phyloP scores from a whole-genome alignment of 2,329 filamentous ascomycete species.

The Alternaria alternata region DNA sequence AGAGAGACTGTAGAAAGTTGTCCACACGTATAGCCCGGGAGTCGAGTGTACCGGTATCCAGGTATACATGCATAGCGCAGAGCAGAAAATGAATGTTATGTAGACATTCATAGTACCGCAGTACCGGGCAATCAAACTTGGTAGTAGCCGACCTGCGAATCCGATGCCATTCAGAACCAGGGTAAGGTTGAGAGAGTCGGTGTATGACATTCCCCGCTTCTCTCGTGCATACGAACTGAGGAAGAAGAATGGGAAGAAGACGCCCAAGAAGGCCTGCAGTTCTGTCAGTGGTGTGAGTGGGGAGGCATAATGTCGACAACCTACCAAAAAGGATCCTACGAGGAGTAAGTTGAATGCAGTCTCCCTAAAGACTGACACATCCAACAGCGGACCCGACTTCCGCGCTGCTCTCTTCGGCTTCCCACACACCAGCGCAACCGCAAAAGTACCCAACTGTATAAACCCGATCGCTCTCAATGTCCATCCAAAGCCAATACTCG shows the following conservation, averaged over 20 bases:
- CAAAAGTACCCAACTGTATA: neutral
- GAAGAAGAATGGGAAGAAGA: neutral
- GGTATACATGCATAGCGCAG: neutral
- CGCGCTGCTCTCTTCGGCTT: no score
- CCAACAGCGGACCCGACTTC: neutral
- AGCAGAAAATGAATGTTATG: conserved; percentile 1
- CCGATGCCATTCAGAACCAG: neutral
- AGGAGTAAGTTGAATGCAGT: neutral
- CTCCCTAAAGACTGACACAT: neutral
- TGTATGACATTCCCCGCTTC: neutral
- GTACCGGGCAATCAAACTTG: neutral
- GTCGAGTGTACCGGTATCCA: neutral
- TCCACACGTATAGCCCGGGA: neutral
- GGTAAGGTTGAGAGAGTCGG: neutral
- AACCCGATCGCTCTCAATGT: conserved; percentile 65
- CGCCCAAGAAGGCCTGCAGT: neutral
- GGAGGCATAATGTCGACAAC: neutral
- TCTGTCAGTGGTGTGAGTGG: neutral
- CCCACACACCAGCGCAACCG: neutral
- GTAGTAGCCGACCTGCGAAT: neutral
- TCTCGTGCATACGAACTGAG: neutral
- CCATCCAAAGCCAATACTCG: conserved; percentile 60
- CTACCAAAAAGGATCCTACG: neutral
- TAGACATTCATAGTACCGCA: neutral
- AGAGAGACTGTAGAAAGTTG: neutral